phyloP scores from a whole-genome alignment of 1,139 yeast genomes.

The Pichia sp. region DNA sequence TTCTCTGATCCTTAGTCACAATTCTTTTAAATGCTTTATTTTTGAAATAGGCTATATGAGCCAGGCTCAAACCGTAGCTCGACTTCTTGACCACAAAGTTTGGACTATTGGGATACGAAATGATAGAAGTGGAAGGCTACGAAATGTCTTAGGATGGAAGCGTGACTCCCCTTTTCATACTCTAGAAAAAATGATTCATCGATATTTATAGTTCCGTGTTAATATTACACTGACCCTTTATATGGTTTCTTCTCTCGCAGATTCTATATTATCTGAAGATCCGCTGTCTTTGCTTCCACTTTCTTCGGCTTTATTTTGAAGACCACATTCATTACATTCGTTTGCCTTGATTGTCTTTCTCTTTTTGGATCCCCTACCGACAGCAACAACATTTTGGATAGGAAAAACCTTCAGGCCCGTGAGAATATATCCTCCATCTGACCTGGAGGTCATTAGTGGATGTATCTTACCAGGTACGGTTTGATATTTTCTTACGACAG shows the following conservation, averaged over 20 bases:
- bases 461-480: constrained; percentile 92
- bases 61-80: constrained; percentile 26
- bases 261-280: constrained; percentile 2
- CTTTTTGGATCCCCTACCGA: constrained; percentile 48
- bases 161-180: constrained; percentile 14
- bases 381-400: constrained; percentile 51
- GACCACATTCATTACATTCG: constrained; percentile 7
- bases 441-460: constrained; percentile 90
- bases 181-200: constrained; percentile 21
- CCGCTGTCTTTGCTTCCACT: background rate
- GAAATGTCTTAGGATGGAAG: constrained; percentile 41
- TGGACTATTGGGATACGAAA: constrained; percentile 30
- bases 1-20: constrained; percentile 35
- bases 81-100: constrained; percentile 5
- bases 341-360: constrained; percentile 23
- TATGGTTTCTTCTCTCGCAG: background rate
- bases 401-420: constrained; percentile 82
- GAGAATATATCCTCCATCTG: constrained; percentile 86
- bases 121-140: constrained; percentile 27
- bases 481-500: constrained; percentile 82
- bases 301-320: background rate
- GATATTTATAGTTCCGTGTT: constrained; percentile 8
- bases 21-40: constrained; percentile 31
- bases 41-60: constrained; percentile 32
- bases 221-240: background rate